Evolutionary conservation across 140 eudicot species (phyloP).

Genomic region (Oenanthe javanica): DNA sequence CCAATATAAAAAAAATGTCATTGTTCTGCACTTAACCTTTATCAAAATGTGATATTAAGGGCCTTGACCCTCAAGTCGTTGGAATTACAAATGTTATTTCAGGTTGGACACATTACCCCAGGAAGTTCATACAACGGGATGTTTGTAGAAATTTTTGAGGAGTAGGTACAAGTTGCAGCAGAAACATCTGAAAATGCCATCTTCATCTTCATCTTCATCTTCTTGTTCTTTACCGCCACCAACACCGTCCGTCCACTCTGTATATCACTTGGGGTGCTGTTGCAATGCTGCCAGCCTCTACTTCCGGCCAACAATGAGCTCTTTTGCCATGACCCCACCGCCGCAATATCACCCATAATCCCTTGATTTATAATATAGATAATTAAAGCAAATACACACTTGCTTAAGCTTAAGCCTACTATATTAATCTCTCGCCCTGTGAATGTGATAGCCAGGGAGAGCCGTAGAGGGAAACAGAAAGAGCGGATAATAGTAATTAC

Average conservation of each 20-base stretch:
- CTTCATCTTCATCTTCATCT: too few species aligned
- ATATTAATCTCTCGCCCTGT: too few species aligned
- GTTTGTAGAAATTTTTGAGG: not conserved
- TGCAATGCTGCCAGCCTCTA: not conserved
- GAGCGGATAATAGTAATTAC: too few species aligned
- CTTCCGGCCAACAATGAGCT: not conserved
- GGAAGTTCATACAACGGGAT: conserved; percentile 3
- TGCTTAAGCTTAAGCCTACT: too few species aligned
- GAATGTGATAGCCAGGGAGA: too few species aligned
- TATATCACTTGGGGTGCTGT: not conserved
- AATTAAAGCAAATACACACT: too few species aligned
- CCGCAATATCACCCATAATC: conserved; percentile 7
- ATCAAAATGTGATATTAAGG: too few species aligned
- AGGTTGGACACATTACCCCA: not conserved
- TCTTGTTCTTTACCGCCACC: not conserved
- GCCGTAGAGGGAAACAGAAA: too few species aligned
- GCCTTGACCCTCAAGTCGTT: too few species aligned
- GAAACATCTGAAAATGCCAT: conserved; percentile 12
- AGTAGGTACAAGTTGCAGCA: conserved; percentile 2
- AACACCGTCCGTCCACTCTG: not conserved
- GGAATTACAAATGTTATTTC: too few species aligned
- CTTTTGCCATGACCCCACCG: not conserved
- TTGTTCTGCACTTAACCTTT: too few species aligned
- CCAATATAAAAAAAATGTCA: too few species aligned
- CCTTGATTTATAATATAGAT: not conserved